Evolutionary conservation across 768 basidiomycete species (phyloP), one percentile per base, ranked within the genome.

Genomic region (Mrakia frigida): DNA sequence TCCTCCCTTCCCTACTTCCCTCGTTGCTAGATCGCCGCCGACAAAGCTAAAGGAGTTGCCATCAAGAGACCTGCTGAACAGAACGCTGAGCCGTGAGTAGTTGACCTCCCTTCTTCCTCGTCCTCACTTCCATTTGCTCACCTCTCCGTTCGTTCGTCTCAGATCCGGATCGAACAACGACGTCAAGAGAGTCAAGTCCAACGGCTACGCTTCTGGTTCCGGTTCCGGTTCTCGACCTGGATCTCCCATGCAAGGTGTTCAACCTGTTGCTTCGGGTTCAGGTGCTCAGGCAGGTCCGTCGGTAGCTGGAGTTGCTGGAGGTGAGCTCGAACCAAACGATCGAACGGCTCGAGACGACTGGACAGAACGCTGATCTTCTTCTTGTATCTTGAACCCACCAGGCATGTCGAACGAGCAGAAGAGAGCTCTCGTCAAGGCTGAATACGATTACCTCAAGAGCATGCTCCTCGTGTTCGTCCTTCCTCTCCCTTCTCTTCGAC

Each of bases 361-460:
- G n/a, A n/a, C n/a, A n/a, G n/a, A n/a, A n/a, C n/a, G 28, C 43
- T 56, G 46, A 50, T 52, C 37, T 1, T 25, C 16, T 16, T 31
- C 35, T 14, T 52, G 4, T n/a, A 39, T 61, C 65, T 14, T 33
- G n/a, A n/a, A n/a, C n/a, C n/a, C 7, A 11, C 18, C 69, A 70
- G 50, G 50, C 41, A n/a, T 53, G 31, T 53, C 69, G 69, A 50
- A 61, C n/a, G 59, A 74, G 28, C 46, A 74, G 43, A 74, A 63
- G 73, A 35, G 73, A 43, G 39, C 25, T 6, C 56, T 74, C 31
- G 21, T 63, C 41, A 28, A 39, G 37, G 73, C 56, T 6, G 73
- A 74, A 59, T 61, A 61, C 59, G 59, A 61, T 16, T 74, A 61
- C 61, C 73, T 74, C 37, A 74, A 61, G 39, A 13, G 23, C 3